Evolutionary conservation across 495 filamentous ascomycete species (phyloP), one percentile per base, ranked within the genome.

Genomic region (Corynascus novoguineensis): DNA sequence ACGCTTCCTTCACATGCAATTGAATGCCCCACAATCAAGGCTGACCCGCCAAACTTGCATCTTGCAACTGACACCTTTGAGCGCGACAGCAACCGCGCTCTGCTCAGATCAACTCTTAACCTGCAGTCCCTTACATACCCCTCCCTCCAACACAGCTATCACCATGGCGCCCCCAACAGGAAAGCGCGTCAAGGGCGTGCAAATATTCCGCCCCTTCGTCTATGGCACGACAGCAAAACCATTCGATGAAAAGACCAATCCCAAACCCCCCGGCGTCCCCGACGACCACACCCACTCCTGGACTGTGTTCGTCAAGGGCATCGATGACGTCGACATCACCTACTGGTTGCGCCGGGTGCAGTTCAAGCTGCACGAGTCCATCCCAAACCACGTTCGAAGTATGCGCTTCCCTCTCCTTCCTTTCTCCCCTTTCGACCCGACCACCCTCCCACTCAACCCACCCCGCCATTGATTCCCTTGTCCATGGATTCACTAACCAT

Each of bases 331-430:
- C 61, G 88, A 95, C 74, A 86, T 96, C 64, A 90, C 88, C 50
- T 91, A 93, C 75, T 98, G 93, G 88, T 81, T 97, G 60, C 90
- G 91, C 54, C 93, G 96, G 65, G 93, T 97, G 5, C 89, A 95
- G 69, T 97, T 98, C 79, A 97, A 97, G 68, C 82, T 98, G 4
- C 90, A 96, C 78, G 91, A 97, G 65, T 93, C 91, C 5, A 97
- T 96, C 69, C 82, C 88, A 34, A 92, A 96, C 67, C 85, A 86
- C 59, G 77, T 92, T 2, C 87, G 93, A 57, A 90, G 81, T 81
- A 62, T 40, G 73, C 52, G 15, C 19, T 44, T 28, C 21, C 41
- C 22, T n/a, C 24, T 14, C 25, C 31, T 21, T 15, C 41, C 44
- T 12, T 1, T 32, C 32, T 11, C 50, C 34, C 9, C 45, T 6